Base-by-base conservation (phyloP, 768 basidiomycete species). In the Tulasnella sp. region DNA sequence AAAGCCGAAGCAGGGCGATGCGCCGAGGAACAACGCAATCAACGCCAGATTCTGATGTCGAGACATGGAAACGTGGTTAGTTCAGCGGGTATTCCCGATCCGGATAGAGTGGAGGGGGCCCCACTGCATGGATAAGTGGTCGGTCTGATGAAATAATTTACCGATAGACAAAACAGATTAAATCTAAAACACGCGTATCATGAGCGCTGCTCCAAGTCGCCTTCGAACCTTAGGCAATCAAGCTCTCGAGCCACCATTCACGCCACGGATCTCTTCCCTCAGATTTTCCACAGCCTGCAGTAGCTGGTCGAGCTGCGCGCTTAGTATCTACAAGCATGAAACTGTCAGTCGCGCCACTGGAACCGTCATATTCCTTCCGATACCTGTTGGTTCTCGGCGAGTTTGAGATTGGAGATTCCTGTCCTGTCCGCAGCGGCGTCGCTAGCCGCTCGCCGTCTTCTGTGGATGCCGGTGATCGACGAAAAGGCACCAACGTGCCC, bases 381-480 rank as follows among this genome's bases (percentile, higher is more conserved):
- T 18, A 73, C 70, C 78, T 80, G 72, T 32, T 80, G 80, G 37
- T 79, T 81, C 48, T 70, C 74, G 18, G 80, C 80, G 20, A 80
- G 48, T 55, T 80, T 80, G 13, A 46, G 77, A 71, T 77, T 74
- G 67, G 80, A 39, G 70, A 78, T 70, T 16, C 72, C 57, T 29
- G 57, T 61, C n/a, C 57, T 29, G n/a, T 61, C 57, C 11, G 11
- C 11, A n/a, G 46, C 11, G 20, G 32, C 32, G 16, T 70, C 70
- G 26, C 48, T 42, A 3, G 51, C 42, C 32, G 15, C 48, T 37
- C 74, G 9, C 37, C 74, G 55, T 35, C 74, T 61, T 18, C 73
- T n/a, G 40, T 23, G 23, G 3, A 16, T 44, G 6, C 40, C 29
- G 16, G 75, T 29, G 4, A 67, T 55, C 20, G 20, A 40, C 16